Evolutionary conservation across 2,329 filamentous ascomycete species (phyloP), one percentile per base, ranked within the genome.

Genomic region (Ascosphaera pollenicola): DNA sequence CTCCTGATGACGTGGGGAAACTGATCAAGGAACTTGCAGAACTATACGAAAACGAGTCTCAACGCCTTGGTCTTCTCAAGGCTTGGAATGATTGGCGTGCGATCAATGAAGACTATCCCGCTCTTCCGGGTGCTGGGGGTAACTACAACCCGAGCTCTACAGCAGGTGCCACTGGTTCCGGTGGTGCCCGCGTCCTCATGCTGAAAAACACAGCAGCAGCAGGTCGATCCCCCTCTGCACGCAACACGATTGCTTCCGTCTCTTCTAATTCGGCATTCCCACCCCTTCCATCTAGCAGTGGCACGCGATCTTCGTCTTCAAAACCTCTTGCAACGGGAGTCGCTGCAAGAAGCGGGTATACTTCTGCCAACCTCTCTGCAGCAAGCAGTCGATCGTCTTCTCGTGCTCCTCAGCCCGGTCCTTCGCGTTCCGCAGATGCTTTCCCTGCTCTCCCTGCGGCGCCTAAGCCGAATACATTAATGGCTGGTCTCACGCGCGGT

Each of bases 51-150:
- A 78, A 91, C 47, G 68, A 77, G 38, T 54, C 57, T 15, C 93
- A 92, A 53, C 73, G 73, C 1, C 75, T 78, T 39, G 66, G 64
- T 1, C 62, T 98, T 2, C 70, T 84, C 18, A 78, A 78, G 49
- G 82, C 85, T 1, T 94, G 87, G 84, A 82, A 83, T 48, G 81
- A 93, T 57, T 94, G 87, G 82, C 81, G 82, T 36, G 84, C 84
- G 30, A 89, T 92, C 59, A 91, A 92, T 47, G 85, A 94, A 57
- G 85, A 94, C 54, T 95, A 94, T 48, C 87, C 87, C 0, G 82
- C 80, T 2, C 64, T 95, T 1, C 85, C 87, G 1, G 78, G 78
- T 0, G 68, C 81, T 1, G 69, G 70, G 40, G 77, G 78, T 38
- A 71, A 77, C 57, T 67, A 75, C 30, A 24, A 24, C 21, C 74